phyloP scores from a whole-genome alignment of 2,329 filamentous ascomycete genomes.

The Neocatenulostroma microsporum region DNA sequence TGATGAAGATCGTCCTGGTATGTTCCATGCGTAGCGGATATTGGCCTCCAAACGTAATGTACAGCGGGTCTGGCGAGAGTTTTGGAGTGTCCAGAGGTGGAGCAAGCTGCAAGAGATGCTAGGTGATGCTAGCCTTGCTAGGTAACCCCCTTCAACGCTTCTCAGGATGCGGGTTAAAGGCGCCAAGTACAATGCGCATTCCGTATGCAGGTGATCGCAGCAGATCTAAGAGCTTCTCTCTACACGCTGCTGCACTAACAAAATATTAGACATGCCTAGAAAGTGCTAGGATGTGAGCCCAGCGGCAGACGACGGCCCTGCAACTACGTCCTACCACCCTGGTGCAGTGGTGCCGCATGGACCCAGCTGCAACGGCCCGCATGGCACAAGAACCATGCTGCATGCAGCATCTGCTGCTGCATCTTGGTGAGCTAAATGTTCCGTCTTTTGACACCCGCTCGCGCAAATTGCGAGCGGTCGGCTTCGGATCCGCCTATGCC shows the following conservation, averaged over 20 bases:
- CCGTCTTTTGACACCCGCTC: conserved; percentile 5
- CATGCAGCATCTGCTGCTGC: conserved; percentile 6
- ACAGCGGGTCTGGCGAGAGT: no score
- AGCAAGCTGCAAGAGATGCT: not conserved
- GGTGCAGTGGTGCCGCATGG: conserved; percentile 3
- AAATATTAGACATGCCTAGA: no score
- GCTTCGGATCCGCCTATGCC: conserved; percentile 5
- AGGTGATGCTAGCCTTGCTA: not conserved
- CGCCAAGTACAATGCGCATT: conserved; percentile 1
- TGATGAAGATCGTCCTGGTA: no score
- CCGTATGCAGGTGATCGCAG: not conserved
- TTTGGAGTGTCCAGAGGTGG: no score
- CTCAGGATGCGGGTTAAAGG: not conserved
- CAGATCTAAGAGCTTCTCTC: conserved; percentile 1
- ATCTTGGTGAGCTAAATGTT: not conserved
- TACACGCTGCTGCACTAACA: conserved; percentile 2
- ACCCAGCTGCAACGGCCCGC: conserved; percentile 9
- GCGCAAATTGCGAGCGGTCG: not conserved
- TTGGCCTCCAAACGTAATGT: no score
- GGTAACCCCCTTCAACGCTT: not conserved
- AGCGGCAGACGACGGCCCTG: conserved; percentile 1
- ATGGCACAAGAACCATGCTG: conserved; percentile 9
- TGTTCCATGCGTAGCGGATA: no score
- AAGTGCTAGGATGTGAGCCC: conserved; percentile 1
- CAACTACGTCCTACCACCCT: conserved; percentile 1